A percentile compares a stretch with the other conserved stretches of the same genome.
These are phyloP conservation scores for Phytophthora chlamydospora DNA, from an alignment of 352 stramenopile genomes.

Conservation along the genomic window DNA sequence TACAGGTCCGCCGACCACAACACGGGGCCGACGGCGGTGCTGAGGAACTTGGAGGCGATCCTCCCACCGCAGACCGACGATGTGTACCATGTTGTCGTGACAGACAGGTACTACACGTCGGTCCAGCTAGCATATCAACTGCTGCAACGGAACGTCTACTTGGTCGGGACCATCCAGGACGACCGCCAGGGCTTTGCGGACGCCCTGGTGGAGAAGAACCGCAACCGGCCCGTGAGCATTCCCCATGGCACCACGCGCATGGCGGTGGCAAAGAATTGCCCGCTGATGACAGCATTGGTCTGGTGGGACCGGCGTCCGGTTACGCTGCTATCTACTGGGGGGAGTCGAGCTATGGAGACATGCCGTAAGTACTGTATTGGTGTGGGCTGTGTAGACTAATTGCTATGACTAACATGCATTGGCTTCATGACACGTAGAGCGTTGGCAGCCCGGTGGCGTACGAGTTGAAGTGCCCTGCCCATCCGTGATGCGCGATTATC, in stretches of 20 bases:
- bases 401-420: neutral
- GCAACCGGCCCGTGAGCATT: too few species aligned
- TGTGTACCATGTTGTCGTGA: too few species aligned
- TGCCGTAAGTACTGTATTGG: neutral
- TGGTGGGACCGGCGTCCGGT: constrained; percentile 9
- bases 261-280: constrained; percentile 7
- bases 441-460: neutral
- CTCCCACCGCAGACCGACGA: too few species aligned
- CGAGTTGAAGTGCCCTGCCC: neutral
- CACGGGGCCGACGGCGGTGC: too few species aligned
- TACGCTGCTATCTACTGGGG: neutral
- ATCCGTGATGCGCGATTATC: constrained; percentile 1
- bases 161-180: too few species aligned
- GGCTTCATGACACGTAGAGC: neutral
- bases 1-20: too few species aligned
- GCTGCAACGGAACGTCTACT: too few species aligned
- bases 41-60: too few species aligned
- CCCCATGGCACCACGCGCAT: neutral
- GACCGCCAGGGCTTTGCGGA: too few species aligned
- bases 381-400: neutral
- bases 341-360: constrained; percentile 3
- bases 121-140: too few species aligned
- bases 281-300: neutral
- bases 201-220: too few species aligned
- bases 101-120: too few species aligned